Percentiles rank a stretch among this genome's conserved stretches.
Conservation (phyloP, 257 asterid genomes). For the Ehretia macrophylla region DNA sequence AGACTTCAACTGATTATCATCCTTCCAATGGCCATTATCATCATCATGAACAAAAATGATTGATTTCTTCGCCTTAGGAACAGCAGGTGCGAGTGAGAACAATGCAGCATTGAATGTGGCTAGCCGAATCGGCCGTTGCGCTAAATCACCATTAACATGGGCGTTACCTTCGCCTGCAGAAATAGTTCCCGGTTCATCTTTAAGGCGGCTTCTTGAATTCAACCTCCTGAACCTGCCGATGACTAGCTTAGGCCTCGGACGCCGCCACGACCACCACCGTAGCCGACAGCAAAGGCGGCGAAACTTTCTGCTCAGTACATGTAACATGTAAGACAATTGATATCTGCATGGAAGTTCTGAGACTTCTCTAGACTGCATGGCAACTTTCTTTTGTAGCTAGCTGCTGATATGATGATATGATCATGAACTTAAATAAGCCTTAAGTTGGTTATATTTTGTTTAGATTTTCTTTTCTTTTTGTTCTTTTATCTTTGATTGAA, state of each 20-base stretch:
- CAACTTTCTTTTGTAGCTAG: background rate
- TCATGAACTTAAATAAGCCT: background rate
- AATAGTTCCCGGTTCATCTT: conserved; percentile 9
- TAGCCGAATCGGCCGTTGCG: conserved; percentile 47
- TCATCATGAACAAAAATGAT: conserved; percentile 29
- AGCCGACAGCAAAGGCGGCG: conserved; percentile 48
- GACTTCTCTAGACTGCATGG: conserved; percentile 41
- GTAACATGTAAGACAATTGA: conserved; percentile 38
- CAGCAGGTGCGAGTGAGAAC: conserved; percentile 89
- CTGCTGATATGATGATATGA: background rate
- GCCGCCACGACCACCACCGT: conserved; percentile 35
- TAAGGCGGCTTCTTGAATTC: conserved; percentile 20
- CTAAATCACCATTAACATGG: conserved; percentile 1
- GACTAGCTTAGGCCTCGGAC: conserved; percentile 48
- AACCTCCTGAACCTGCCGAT: conserved; percentile 53
- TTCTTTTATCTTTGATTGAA: background rate
- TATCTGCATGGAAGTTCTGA: conserved; percentile 32
- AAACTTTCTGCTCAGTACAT: conserved; percentile 37
- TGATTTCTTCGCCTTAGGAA: conserved; percentile 46
- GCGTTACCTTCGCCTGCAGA: conserved; percentile 4
- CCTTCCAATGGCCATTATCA: conserved; percentile 15
- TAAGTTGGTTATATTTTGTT: background rate
- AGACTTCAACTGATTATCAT: conserved; percentile 12
- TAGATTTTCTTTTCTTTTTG: background rate
- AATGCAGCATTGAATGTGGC: conserved; percentile 88